A percentile compares a stretch with the other conserved stretches of the same genome.
Conservation (phyloP, 176 grass and related monocot genomes). For the Musa beccarii region DNA sequence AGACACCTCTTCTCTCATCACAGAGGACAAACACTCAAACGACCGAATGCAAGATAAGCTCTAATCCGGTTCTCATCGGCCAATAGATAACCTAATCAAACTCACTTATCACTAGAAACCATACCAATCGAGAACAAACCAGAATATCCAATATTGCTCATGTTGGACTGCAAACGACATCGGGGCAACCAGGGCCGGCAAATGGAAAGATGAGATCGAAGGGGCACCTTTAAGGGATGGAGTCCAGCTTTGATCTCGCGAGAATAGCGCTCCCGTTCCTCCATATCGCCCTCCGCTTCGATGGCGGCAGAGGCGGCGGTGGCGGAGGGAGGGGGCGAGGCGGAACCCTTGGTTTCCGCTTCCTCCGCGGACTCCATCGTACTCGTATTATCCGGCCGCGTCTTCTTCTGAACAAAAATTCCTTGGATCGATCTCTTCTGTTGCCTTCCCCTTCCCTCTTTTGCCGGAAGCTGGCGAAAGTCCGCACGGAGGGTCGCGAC, state of each 20-base stretch:
- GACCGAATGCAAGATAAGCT: background rate
- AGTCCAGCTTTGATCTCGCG: constrained; percentile 74
- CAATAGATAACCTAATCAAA: background rate
- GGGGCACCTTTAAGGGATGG: constrained; percentile 73
- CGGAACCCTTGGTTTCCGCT: constrained; percentile 8
- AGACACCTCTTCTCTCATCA: background rate
- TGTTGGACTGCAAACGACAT: too few species aligned
- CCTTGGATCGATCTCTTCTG: too few species aligned
- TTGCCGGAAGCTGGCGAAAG: too few species aligned
- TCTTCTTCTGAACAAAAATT: too few species aligned
- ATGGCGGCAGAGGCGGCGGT: background rate
- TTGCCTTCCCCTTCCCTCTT: too few species aligned
- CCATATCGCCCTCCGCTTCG: constrained; percentile 36
- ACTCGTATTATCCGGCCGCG: too few species aligned
- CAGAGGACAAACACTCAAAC: too few species aligned
- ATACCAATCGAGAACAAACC: background rate
- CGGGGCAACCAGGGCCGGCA: background rate
- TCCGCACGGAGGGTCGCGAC: too few species aligned
- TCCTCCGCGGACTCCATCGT: constrained; percentile 1
- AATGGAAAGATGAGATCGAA: background rate
- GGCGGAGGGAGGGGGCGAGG: constrained; percentile 6
- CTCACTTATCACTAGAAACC: background rate
- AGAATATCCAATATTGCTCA: too few species aligned
- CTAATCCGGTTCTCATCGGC: background rate
- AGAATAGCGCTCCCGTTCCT: constrained; percentile 60